phyloP scores from a whole-genome alignment of 176 grass and related monocot species.

The Raddia guianensis region DNA sequence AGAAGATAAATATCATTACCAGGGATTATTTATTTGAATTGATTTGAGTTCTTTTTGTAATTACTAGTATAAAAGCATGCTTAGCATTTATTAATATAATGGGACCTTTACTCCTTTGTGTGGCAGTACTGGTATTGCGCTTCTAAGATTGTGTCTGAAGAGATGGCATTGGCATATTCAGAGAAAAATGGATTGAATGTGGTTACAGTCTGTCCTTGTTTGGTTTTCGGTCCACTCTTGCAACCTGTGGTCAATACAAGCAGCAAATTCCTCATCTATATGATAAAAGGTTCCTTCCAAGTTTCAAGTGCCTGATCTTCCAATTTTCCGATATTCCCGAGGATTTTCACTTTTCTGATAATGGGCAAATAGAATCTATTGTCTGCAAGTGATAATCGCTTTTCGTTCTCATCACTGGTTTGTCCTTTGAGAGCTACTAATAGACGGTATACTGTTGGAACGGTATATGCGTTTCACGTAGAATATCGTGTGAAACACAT shows the following conservation, averaged over 20 bases:
- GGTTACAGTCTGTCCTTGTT: conserved; percentile 35
- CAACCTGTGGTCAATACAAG: conserved; percentile 37
- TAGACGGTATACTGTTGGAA: no score
- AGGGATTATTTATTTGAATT: neutral
- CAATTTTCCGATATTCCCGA: conserved; percentile 8
- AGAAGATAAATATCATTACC: neutral
- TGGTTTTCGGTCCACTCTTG: conserved; percentile 38
- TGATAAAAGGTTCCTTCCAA: conserved; percentile 36
- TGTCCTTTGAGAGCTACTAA: neutral
- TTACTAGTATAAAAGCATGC: neutral
- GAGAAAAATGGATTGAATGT: conserved; percentile 36
- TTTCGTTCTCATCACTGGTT: neutral
- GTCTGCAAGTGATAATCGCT: neutral
- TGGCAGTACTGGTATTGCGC: conserved; percentile 49
- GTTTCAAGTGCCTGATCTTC: neutral
- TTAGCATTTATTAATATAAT: neutral
- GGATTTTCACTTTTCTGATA: neutral
- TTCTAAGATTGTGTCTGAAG: conserved; percentile 47
- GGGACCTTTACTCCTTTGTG: neutral
- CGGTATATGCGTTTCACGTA: no score
- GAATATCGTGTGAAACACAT: no score
- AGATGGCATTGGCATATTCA: conserved; percentile 41
- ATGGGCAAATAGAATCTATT: conserved; percentile 7
- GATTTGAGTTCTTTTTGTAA: neutral
- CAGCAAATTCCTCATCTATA: conserved; percentile 18